Evolutionary conservation across 768 basidiomycete species (phyloP).

Genomic region (Leccinum rimulosum): DNA sequence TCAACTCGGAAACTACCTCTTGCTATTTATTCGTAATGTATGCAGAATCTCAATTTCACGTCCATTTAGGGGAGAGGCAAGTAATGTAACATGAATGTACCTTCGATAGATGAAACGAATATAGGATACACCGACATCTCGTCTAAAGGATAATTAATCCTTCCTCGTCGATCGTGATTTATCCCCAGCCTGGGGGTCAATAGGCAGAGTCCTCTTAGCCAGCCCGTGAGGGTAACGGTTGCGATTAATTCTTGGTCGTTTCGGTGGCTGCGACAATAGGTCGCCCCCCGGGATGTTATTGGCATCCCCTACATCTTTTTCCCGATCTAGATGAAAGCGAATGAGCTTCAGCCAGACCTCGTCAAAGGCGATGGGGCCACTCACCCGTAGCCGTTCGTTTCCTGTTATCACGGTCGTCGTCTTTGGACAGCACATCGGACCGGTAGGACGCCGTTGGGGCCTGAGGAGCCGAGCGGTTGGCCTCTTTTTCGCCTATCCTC

Average conservation of each 20-base stretch:
- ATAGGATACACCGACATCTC: slow-evolving; percentile 10
- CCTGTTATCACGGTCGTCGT: slow-evolving; percentile 65
- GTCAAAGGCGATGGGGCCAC: slow-evolving; percentile 11
- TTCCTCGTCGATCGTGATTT: slow-evolving; percentile 53
- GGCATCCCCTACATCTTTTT: slow-evolving; percentile 49
- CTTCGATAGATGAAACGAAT: slow-evolving; percentile 9
- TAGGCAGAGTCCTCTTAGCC: slow-evolving; percentile 58
- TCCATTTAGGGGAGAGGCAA: slow-evolving; percentile 12
- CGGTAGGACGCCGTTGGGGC: slow-evolving; percentile 44
- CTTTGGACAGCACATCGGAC: slow-evolving; percentile 42
- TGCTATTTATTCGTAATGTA: slow-evolving; percentile 24
- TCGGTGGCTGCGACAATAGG: slow-evolving; percentile 42
- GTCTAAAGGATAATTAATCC: slow-evolving; percentile 36
- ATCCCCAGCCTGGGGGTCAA: slow-evolving; percentile 60
- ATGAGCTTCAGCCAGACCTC: slow-evolving; percentile 3
- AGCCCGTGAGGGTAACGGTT: slow-evolving; percentile 50
- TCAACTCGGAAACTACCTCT: slow-evolving; percentile 32
- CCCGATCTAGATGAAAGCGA: slow-evolving; percentile 49
- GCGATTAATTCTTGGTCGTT: slow-evolving; percentile 59
- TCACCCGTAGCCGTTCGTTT: slow-evolving; percentile 72
- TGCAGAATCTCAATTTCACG: slow-evolving; percentile 10
- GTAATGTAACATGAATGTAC: slow-evolving; percentile 16
- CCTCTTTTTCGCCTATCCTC: slow-evolving; percentile 63
- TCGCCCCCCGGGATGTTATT: slow-evolving; percentile 38
- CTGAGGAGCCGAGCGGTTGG: slow-evolving; percentile 38